Base-by-base conservation (phyloP, 371 early-diverging fungal species). In the Rhizopus sp. region DNA sequence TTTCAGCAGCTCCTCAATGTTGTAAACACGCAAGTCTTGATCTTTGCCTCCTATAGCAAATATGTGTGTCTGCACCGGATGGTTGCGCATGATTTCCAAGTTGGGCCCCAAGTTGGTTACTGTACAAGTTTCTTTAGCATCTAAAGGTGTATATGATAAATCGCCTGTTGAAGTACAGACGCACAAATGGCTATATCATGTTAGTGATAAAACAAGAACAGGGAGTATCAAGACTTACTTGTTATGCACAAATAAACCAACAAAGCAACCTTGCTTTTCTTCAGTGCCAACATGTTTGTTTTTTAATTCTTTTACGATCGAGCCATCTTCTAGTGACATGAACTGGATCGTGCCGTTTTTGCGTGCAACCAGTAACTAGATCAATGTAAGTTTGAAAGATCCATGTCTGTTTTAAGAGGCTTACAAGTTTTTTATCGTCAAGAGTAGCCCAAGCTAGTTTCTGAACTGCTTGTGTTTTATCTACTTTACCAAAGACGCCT, bases 11-110 rank as follows among this genome's bases (percentile, higher is more conserved):
- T 47, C 48, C 30, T 80, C 75, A 8, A 88, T 64, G 58, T 94
- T 90, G 83, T 91, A 94, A 5, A 95, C 53, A 7, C 80, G 77
- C 61, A 95, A 68, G 57, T 96, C 94, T 44, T 86, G 85, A 55
- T 93, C 92, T 35, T 90, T 88, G 13, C 96, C 96, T 35, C 92
- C 95, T 6, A 88, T 88, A 0, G 91, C 94, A 63, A 96, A 82
- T 7, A 93, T 57, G 55, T 87, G 64, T 9, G 85, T 71, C 13
- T 80, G 73, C n/a, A 65, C 64, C 7, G 85, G 85, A 62, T 91
- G 88, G 3, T 81, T 79, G 33, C 88, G 83, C 86, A 94, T 88
- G 10, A 73, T 53, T 30, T 55, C 68, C 23, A 72, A 62, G 17
- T 69, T 54, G 7, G 63, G 7, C 7, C 66, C 70, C 10, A 69